phyloP scores from a whole-genome alignment of 768 basidiomycete genomes.

The Mrakia blollopis region DNA sequence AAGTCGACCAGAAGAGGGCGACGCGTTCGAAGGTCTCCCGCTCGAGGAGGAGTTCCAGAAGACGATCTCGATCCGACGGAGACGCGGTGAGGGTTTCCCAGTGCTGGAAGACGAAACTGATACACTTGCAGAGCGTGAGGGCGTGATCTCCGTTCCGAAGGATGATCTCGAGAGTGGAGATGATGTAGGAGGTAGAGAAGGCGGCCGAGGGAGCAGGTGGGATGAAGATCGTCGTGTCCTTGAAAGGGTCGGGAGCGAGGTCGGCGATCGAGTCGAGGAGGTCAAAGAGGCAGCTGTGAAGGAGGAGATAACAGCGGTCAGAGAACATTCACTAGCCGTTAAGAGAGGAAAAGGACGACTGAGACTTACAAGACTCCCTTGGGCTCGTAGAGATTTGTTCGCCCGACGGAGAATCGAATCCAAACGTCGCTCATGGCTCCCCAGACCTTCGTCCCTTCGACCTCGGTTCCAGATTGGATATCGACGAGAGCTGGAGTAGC shows the following conservation, averaged over 20 bases:
- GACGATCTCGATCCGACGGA: constrained; percentile 43
- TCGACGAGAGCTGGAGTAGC: constrained; percentile 40
- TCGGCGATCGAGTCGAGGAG: constrained; percentile 47
- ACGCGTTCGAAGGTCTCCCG: constrained; percentile 46
- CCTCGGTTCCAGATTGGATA: constrained; percentile 16
- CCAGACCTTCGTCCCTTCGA: constrained; percentile 43
- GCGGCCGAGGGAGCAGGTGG: constrained; percentile 35
- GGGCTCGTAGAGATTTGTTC: constrained; percentile 48
- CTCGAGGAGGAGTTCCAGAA: constrained; percentile 47
- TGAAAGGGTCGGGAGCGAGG: constrained; percentile 37
- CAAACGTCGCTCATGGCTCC: constrained; percentile 46
- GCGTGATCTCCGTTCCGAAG: constrained; percentile 48
- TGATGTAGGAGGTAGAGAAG: constrained; percentile 46
- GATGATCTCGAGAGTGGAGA: constrained; percentile 44
- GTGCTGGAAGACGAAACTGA: constrained; percentile 48
- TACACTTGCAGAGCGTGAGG: constrained; percentile 46
- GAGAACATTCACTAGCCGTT: too few relatives aligned
- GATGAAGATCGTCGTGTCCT: constrained; percentile 34
- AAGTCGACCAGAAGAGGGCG: constrained; percentile 46
- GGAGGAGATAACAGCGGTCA: neutral
- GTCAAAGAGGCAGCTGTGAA: constrained; percentile 44
- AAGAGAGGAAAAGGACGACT: neutral
- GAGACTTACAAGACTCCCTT: constrained; percentile 45
- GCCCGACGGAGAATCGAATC: constrained; percentile 44
- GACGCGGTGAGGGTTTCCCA: constrained; percentile 45